A percentile compares a stretch with the other conserved stretches of the same genome.
Conservation (phyloP, 306 rosid species). For the Vicia faba region DNA sequence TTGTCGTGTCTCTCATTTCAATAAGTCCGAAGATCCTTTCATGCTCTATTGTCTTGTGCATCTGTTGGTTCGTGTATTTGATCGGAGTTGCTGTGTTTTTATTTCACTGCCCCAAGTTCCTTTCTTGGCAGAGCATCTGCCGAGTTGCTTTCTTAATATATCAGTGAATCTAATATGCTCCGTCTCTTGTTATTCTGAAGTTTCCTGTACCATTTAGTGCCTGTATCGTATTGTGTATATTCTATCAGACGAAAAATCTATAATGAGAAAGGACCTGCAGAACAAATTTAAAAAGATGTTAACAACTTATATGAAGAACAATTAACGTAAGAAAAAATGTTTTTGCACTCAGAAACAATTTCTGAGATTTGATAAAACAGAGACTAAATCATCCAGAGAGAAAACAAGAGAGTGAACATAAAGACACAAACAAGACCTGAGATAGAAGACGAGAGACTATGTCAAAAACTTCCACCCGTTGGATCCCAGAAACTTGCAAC, state of each 20-base stretch:
- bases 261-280: neutral
- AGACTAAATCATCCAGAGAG: neutral
- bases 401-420: neutral
- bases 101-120: neutral
- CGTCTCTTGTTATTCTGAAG: neutral
- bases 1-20: neutral
- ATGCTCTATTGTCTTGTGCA: neutral
- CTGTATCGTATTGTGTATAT: neutral
- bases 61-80: neutral
- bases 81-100: neutral
- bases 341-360: neutral
- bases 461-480: neutral
- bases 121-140: neutral
- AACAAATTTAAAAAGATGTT: neutral
- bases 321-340: neutral
- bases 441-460: slow-evolving; percentile 16
- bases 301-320: neutral
- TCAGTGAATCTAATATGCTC: neutral
- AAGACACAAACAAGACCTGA: neutral
- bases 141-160: neutral
- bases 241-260: neutral
- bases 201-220: neutral
- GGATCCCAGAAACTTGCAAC: neutral
- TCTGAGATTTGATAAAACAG: slow-evolving; percentile 27
- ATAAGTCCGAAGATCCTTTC: neutral